Conservation (phyloP, 148 eudicot genomes). For the Limonium bicolor region DNA sequence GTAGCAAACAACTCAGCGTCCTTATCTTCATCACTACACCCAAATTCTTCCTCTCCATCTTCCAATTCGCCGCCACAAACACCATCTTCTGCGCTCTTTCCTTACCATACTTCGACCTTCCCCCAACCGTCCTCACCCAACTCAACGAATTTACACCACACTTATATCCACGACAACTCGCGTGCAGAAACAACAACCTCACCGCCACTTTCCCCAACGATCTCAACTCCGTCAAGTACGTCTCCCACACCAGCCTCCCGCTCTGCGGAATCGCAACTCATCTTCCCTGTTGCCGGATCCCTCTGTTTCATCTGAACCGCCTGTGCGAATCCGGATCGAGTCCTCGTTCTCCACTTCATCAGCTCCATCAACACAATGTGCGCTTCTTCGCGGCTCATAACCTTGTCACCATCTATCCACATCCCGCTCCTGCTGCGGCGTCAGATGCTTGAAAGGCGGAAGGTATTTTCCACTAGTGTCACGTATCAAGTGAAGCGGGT, state of each 20-base stretch:
- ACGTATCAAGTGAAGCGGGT: constrained; percentile 61
- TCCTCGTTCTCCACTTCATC: constrained; percentile 95
- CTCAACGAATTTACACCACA: constrained; percentile 34
- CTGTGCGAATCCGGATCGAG: constrained; percentile 86
- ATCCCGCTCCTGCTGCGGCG: constrained; percentile 80
- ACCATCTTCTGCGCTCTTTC: constrained; percentile 74
- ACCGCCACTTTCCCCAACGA: constrained; percentile 78
- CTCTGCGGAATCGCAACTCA: constrained; percentile 86
- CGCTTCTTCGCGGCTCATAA: constrained; percentile 80
- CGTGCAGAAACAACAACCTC: constrained; percentile 70
- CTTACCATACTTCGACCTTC: constrained; percentile 35
- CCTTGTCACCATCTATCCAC: too few species aligned
- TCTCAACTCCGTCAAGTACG: constrained; percentile 68
- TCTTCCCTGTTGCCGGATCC: constrained; percentile 69
- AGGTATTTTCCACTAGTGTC: constrained; percentile 74
- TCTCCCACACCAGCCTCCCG: constrained; percentile 96
- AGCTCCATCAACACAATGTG: constrained; percentile 75
- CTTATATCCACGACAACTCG: constrained; percentile 69
- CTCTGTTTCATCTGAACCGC: constrained; percentile 88
- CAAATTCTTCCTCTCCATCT: constrained; percentile 56
- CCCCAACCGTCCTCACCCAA: constrained; percentile 34
- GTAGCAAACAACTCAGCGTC: constrained; percentile 55
- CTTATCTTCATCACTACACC: constrained; percentile 52
- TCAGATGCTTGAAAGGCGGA: constrained; percentile 82
- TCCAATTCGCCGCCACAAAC: constrained; percentile 76